Base-by-base conservation (phyloP, 2,329 filamentous ascomycete genomes). In the Botrytis cinerea region DNA sequence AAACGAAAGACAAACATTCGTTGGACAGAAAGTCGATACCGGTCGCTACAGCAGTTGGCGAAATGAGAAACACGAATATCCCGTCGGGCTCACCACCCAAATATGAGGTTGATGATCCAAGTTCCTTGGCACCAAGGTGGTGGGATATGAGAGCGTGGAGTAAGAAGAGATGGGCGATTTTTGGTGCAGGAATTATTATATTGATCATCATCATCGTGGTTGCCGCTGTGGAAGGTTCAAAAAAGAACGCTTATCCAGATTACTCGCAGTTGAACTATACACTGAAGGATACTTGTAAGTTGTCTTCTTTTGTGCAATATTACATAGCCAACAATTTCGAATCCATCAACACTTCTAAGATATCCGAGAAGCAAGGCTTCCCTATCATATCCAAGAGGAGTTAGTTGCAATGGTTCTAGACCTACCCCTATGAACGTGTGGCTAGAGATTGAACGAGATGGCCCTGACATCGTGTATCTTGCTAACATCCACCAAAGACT, bases 71-170 rank as follows among this genome's bases (percentile, higher is more conserved):
- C 51, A 73, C 72, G 54, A 70, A 71, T 28, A 43, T 40, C 38
- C 70, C 72, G 28, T 59, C 70, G 28, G 69, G 72, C 8, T 70
- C 74, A 35, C 76, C 76, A 9, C 75, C 76, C 32, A 68, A 71
- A 57, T 77, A 79, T 72, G 74, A 78, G 63, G 25, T 77, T 28
- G 74, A 79, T 63, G 45, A 63, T n/a, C 72, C 75, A 4, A 75
- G 73, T 66, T 74, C 74, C 9, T 70, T 75, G 38, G 57, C 70
- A 18, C 76, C 75, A 22, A 69, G 67, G 28, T 82, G 81, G 82
- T 88, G 85, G 80, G 83, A 89, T 75, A 84, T 86, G 0, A 83
- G 83, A 68, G 83, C 83, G 64, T 91, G 89, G 89, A 82, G 84
- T 59, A 85, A 86, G 78, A 85, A 84, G 73, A 83, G 82, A 18